Evolutionary conservation across 2,329 filamentous ascomycete species (phyloP), one percentile per base, ranked within the genome.

Genomic region (Aspergillus carbonarius): DNA sequence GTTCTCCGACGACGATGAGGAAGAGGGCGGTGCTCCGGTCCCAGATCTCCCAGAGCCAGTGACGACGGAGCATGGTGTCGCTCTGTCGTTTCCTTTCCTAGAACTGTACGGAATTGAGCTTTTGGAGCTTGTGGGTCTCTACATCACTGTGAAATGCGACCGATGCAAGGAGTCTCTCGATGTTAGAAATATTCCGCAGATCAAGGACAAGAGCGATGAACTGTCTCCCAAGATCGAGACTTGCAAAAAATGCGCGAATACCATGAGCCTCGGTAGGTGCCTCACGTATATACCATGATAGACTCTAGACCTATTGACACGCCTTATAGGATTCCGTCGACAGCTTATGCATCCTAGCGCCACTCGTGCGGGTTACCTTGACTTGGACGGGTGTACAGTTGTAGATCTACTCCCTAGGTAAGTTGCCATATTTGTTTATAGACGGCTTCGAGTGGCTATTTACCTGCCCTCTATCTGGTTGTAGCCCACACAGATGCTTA

Each of bases 51-150:
- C 73, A 6, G 71, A 76, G 3, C 75, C 77, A 25, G 78, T 78
- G 1, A 72, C 79, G 6, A 4, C 30, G 1, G 89, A 92, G 68
- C 81, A 82, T 54, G 91, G 91, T 23, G 89, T 91, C n/a, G 85
- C 90, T 55, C 80, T 96, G 7, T 91, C 88, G 0, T 92, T 95
- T 66, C 91, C 92, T 0, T 86, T 83, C 25, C 78, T 95, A 58
- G 90, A 93, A 67, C 82, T 96, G 1, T 83, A 91, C 69, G 85
- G 88, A 37, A 88, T 95, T 60, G 91, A 95, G 68, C 76, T 95
- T 2, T 79, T 96, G 8, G 86, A 93, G 65, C 75, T 93, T 1
- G 79, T 82, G 0, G 80, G 84, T 23, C 77, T 95, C 32, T 87
- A 84, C 58, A 79, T 95, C 62, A 88, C 84, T 3, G 80, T 92